phyloP scores from a whole-genome alignment of 768 basidiomycete species.

The Russula griseocarnosa region DNA sequence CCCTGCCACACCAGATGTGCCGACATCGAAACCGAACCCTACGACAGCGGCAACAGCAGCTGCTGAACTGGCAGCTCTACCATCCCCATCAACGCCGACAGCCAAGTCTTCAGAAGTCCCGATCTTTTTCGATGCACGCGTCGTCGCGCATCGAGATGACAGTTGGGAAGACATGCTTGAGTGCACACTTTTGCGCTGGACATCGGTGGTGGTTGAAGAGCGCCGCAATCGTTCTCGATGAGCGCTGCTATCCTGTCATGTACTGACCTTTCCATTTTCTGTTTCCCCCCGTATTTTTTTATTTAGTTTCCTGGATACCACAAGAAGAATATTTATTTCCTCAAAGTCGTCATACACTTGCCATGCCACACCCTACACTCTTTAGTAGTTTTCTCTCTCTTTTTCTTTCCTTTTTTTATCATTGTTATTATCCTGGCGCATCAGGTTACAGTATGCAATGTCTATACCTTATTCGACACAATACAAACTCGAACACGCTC shows the following conservation, averaged over 20 bases:
- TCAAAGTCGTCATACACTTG: too few species aligned
- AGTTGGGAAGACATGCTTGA: conserved; percentile 86
- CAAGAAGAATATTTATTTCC: background rate
- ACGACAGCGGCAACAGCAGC: background rate
- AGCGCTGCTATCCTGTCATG: background rate
- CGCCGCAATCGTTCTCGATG: conserved; percentile 34
- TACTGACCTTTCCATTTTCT: conserved; percentile 5
- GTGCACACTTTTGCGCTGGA: conserved; percentile 40
- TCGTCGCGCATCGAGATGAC: conserved; percentile 66
- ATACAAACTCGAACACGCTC: background rate
- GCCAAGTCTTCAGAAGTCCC: conserved; percentile 42
- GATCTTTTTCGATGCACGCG: conserved; percentile 65
- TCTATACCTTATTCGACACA: conserved; percentile 14
- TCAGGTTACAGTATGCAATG: conserved; percentile 15
- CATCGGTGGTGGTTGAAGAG: conserved; percentile 55
- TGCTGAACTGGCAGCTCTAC: conserved; percentile 2
- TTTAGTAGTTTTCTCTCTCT: too few species aligned
- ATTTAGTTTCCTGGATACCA: conserved; percentile 5
- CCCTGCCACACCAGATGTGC: conserved; percentile 40
- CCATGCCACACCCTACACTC: too few species aligned
- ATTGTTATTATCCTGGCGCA: conserved; percentile 6
- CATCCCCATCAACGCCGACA: conserved; percentile 35
- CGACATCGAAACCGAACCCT: conserved; percentile 31
- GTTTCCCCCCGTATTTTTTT: background rate
- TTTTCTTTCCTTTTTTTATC: background rate